Base-by-base conservation (phyloP, 1,284 basidiomycete species). In the Sporisorium sorghi region DNA sequence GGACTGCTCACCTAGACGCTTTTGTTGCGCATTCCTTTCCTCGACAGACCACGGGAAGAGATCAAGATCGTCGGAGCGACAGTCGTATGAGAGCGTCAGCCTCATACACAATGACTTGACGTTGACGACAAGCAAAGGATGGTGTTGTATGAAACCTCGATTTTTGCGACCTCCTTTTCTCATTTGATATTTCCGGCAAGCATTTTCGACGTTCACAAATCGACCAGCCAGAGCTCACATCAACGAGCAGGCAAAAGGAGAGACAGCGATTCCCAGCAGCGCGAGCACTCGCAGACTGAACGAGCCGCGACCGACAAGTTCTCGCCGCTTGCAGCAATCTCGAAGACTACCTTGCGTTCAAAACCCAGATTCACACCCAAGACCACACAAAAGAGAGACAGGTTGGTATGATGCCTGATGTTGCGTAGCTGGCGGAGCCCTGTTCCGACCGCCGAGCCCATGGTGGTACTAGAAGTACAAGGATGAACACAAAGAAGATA, bases 381-480 rank as follows among this genome's bases (percentile, higher is more conserved):
- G 23, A 44, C 10, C 53, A 55, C 53, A 56, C 43, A 14, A 51
- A 49, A 10, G 47, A 44, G 49, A 46, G 33, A 61, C 60, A 70
- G 57, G 52, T 65, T 74, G 73, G 67, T 70, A 71, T 75, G 58
- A 75, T 75, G 73, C 73, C 73, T 75, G 58, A 44, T 67, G 67
- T 71, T 75, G 67, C 67, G 62, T 64, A 67, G 73, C 67, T 71
- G 60, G 63, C 64, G 73, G 64, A 66, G 64, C 64, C 73, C 73
- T 75, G 68, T 67, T 66, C 68, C 62, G 73, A 75, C 68, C 73
- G 73, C 73, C 73, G 68, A 64, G 73, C 68, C 68, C 68, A 75
- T 71, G 73, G 71, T 68, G 59, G 73, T 75, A 66, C 68, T 75
- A 75, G 73, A 71, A 75, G 71, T 73, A 73, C 72, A 74, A 74